phyloP scores from a whole-genome alignment of 2,329 filamentous ascomycete genomes.

The Fusarium napiforme region DNA sequence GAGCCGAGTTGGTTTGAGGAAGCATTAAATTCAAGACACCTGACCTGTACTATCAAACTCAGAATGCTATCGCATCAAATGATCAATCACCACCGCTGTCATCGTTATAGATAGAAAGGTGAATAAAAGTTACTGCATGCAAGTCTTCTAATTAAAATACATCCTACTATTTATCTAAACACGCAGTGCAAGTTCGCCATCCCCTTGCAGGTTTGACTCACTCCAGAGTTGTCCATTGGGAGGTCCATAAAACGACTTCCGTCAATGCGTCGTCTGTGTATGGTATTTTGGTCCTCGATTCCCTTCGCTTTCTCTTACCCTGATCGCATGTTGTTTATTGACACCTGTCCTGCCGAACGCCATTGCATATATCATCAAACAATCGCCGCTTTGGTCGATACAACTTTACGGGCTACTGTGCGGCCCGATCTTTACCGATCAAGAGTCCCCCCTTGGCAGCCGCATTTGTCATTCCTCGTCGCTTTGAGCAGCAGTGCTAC shows the following conservation, averaged over 20 bases:
- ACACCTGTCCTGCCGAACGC: constrained; percentile 45
- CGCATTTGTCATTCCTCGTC: constrained; percentile 60
- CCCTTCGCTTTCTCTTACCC: constrained; percentile 40
- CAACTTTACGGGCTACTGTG: constrained; percentile 23
- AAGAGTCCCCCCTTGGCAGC: constrained; percentile 1
- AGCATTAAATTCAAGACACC: constrained; percentile 12
- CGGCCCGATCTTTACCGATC: constrained; percentile 3
- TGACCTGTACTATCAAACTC: constrained; percentile 11
- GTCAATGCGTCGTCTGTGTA: constrained; percentile 39
- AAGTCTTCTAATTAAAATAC: constrained; percentile 58
- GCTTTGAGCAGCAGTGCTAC: constrained; percentile 58
- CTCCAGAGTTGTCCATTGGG: constrained; percentile 17
- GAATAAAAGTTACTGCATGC: constrained; percentile 30
- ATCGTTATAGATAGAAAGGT: not conserved
- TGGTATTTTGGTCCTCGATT: constrained; percentile 43
- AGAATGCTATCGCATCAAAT: not conserved
- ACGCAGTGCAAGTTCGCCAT: constrained; percentile 37
- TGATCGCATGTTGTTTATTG: constrained; percentile 41
- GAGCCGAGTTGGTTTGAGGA: constrained; percentile 7
- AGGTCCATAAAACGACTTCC: constrained; percentile 20
- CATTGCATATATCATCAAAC: constrained; percentile 48
- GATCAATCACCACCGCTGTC: not conserved
- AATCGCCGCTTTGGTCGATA: constrained; percentile 33
- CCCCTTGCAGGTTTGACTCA: constrained; percentile 36
- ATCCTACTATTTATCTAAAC: constrained; percentile 51